A percentile compares a stretch with the other conserved stretches of the same genome.
These are phyloP conservation scores for Xanthoconium stramineum DNA, from an alignment of 768 basidiomycete genomes.

Conservation along the genomic window DNA sequence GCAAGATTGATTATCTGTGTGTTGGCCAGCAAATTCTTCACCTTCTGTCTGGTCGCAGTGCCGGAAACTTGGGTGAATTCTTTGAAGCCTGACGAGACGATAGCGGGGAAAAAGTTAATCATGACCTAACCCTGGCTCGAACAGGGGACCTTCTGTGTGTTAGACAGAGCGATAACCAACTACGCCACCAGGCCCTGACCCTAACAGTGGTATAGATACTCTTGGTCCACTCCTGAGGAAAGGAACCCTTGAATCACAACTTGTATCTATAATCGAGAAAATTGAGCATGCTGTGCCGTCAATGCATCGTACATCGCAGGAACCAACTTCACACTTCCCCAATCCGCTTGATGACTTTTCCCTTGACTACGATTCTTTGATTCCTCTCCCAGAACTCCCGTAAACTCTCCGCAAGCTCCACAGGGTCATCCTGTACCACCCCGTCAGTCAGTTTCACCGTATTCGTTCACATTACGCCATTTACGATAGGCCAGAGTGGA, in stretches of 20 bases:
- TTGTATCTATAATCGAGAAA: too few relatives aligned
- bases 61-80: too few relatives aligned
- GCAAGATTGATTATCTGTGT: too few relatives aligned
- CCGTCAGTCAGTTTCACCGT: background rate
- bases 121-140: slow-evolving; percentile 55
- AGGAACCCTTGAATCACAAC: too few relatives aligned
- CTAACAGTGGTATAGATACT: too few relatives aligned
- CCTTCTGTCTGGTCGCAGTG: too few relatives aligned
- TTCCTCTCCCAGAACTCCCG: slow-evolving; percentile 92
- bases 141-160: slow-evolving; percentile 74
- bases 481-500: background rate
- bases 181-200: slow-evolving; percentile 29
- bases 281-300: too few relatives aligned
- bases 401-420: slow-evolving; percentile 70
- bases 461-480: too few relatives aligned
- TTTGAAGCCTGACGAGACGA: too few relatives aligned
- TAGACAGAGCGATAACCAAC: slow-evolving; percentile 81
- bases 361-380: slow-evolving; percentile 62
- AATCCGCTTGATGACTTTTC: slow-evolving; percentile 47
- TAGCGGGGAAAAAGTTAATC: background rate
- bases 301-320: background rate
- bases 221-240: too few relatives aligned
- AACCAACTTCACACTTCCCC: slow-evolving; percentile 38
- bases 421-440: slow-evolving; percentile 74
- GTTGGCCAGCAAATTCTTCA: too few relatives aligned